phyloP scores from a whole-genome alignment of 2,329 filamentous ascomycete species.

The Parastagonospora avenae region DNA sequence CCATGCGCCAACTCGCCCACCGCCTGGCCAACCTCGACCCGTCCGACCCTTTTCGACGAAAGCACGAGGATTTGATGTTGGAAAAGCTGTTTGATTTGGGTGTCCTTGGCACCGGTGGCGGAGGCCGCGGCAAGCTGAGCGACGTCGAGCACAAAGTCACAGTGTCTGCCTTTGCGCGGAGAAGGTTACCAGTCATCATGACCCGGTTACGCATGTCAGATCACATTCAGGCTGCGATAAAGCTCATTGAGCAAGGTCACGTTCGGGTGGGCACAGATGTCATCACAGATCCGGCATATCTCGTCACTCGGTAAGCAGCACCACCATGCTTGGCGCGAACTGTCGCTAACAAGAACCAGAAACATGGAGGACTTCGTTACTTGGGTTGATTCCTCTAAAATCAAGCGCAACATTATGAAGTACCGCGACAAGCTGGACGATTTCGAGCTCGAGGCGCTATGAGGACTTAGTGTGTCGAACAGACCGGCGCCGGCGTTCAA shows the following conservation, averaged over 20 bases:
- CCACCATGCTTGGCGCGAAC: not conserved
- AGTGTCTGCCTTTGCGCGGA: constrained; percentile 84
- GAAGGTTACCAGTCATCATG: constrained; percentile 88
- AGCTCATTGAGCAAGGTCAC: constrained; percentile 92
- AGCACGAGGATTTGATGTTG: constrained; percentile 85
- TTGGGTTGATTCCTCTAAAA: constrained; percentile 95
- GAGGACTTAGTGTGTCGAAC: not conserved
- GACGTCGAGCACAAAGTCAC: constrained; percentile 85
- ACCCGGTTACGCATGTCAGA: constrained; percentile 89
- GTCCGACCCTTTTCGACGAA: constrained; percentile 75
- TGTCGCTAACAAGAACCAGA: constrained; percentile 45
- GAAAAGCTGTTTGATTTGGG: constrained; percentile 95
- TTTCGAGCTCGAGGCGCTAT: constrained; percentile 70
- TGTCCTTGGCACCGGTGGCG: constrained; percentile 72
- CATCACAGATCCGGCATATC: constrained; percentile 84
- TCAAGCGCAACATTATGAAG: constrained; percentile 93
- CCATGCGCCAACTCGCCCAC: constrained; percentile 88
- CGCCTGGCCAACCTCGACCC: constrained; percentile 81
- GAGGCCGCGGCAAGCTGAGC: constrained; percentile 64
- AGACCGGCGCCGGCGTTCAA: constrained; percentile 35
- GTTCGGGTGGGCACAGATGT: constrained; percentile 90
- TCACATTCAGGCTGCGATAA: constrained; percentile 77
- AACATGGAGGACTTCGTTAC: constrained; percentile 96
- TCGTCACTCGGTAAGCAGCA: constrained; percentile 68
- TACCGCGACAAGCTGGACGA: constrained; percentile 95